Percentiles rank a stretch among this genome's conserved stretches.
Evolutionary conservation across 345 rosid species (phyloP).

Genomic region (Litchi chinensis): DNA sequence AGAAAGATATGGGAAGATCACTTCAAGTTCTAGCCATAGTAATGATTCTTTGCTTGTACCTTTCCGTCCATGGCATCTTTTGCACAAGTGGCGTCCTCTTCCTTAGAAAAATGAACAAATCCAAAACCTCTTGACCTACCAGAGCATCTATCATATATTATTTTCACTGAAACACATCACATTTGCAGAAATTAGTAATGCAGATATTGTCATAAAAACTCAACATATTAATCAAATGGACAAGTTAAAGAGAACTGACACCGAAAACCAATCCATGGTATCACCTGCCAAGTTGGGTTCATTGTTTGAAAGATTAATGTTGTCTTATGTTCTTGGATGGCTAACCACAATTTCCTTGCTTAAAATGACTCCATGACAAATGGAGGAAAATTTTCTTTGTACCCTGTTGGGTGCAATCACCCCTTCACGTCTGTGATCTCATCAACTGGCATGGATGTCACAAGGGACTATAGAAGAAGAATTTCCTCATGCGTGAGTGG

Average conservation of each 20-base stretch:
- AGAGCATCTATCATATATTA: constrained; percentile 65
- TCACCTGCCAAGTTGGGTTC: neutral
- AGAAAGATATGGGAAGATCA: neutral
- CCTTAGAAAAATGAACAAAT: constrained; percentile 69
- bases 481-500: neutral
- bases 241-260: neutral
- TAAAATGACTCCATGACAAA: neutral
- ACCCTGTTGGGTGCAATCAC: no score
- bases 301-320: neutral
- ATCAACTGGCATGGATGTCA: no score
- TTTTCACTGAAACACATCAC: constrained; percentile 54
- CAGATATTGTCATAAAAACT: neutral
- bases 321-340: neutral
- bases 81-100: constrained; percentile 59
- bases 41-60: constrained; percentile 37
- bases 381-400: neutral
- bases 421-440: no score
- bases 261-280: neutral
- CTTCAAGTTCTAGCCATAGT: constrained; percentile 8
- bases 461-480: neutral
- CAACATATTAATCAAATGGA: neutral
- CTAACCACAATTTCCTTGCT: neutral
- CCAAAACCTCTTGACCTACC: constrained; percentile 95
- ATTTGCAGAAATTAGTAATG: neutral
- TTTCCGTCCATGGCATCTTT: constrained; percentile 95